Evolutionary conservation across 768 basidiomycete species (phyloP).

Genomic region (Royoungia palumana): DNA sequence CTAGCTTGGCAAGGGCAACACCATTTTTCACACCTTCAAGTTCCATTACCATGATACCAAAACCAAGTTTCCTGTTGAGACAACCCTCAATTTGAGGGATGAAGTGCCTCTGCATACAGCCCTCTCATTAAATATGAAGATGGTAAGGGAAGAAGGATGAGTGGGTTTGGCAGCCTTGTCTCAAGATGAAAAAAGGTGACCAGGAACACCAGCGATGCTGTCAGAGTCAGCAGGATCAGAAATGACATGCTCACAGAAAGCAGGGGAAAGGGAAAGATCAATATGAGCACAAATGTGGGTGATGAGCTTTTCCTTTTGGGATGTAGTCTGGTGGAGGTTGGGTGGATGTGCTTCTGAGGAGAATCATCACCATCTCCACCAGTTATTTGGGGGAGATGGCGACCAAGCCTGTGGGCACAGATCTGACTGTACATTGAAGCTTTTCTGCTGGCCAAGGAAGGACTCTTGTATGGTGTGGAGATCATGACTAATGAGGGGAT

Average conservation of each 20-base stretch:
- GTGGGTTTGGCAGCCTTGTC: slow-evolving; percentile 54
- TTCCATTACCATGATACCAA: slow-evolving; percentile 96
- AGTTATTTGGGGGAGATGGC: slow-evolving; percentile 88
- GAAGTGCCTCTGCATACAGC: slow-evolving; percentile 82
- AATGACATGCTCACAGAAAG: slow-evolving; percentile 34
- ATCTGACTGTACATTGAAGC: slow-evolving; percentile 56
- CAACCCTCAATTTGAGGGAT: slow-evolving; percentile 94
- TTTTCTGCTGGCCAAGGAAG: slow-evolving; percentile 72
- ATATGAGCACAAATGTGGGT: slow-evolving; percentile 19
- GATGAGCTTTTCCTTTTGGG: slow-evolving; percentile 14
- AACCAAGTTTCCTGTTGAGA: slow-evolving; percentile 81
- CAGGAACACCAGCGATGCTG: slow-evolving; percentile 78
- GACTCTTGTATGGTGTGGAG: slow-evolving; percentile 64
- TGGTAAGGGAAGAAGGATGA: slow-evolving; percentile 55
- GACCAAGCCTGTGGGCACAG: slow-evolving; percentile 62
- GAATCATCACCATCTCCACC: slow-evolving; percentile 80
- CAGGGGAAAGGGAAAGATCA: slow-evolving; percentile 27
- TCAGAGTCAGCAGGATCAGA: slow-evolving; percentile 44
- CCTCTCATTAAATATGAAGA: slow-evolving; percentile 54
- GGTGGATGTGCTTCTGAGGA: slow-evolving; percentile 31
- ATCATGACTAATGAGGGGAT: slow-evolving; percentile 48
- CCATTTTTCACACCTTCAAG: slow-evolving; percentile 90
- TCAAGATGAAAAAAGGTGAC: slow-evolving; percentile 70
- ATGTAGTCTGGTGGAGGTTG: slow-evolving; percentile 3
- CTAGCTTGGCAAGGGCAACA: slow-evolving; percentile 89